phyloP scores from a whole-genome alignment of 192 early-diverging fungal species.

The Coemansia sp. region DNA sequence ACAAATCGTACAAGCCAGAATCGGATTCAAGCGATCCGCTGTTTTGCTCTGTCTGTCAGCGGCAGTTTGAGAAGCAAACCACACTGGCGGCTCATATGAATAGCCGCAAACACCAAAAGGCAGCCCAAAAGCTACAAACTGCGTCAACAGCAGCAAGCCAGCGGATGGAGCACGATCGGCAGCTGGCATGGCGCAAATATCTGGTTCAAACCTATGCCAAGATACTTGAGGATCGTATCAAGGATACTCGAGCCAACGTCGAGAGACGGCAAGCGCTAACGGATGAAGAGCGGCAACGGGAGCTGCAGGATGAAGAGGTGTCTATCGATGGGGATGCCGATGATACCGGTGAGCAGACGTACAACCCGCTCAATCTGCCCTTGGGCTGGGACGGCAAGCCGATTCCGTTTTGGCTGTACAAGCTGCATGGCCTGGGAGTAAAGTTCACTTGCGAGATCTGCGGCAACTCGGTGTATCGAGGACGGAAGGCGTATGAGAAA shows the following conservation, averaged over 20 bases:
- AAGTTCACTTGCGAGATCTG: conserved; percentile 97
- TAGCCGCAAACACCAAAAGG: conserved; percentile 91
- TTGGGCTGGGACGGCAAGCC: conserved; percentile 98
- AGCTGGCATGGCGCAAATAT: conserved; percentile 64
- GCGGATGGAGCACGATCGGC: conserved; percentile 56
- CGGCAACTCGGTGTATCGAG: conserved; percentile 92
- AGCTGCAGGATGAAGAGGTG: conserved; percentile 60
- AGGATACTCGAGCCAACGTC: conserved; percentile 83
- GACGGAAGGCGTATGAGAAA: conserved; percentile 91
- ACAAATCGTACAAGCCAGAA: conserved; percentile 56
- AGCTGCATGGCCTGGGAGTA: conserved; percentile 91
- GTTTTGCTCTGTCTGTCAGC: conserved; percentile 76
- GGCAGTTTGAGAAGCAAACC: conserved; percentile 79
- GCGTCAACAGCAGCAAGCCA: conserved; percentile 11
- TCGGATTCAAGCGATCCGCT: conserved; percentile 34
- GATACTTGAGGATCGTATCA: conserved; percentile 56
- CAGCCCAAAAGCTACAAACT: conserved; percentile 35
- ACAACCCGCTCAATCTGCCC: conserved; percentile 94
- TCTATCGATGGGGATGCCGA: conserved; percentile 63
- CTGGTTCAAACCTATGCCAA: conserved; percentile 62
- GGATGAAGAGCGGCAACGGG: conserved; percentile 75
- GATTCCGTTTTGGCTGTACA: conserved; percentile 98
- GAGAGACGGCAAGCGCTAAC: conserved; percentile 91
- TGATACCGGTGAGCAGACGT: conserved; percentile 86
- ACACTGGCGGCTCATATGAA: conserved; percentile 83